These are phyloP conservation scores for Botrytis squamosa DNA, from an alignment of 2,329 filamentous ascomycete genomes.

Conservation along the genomic window DNA sequence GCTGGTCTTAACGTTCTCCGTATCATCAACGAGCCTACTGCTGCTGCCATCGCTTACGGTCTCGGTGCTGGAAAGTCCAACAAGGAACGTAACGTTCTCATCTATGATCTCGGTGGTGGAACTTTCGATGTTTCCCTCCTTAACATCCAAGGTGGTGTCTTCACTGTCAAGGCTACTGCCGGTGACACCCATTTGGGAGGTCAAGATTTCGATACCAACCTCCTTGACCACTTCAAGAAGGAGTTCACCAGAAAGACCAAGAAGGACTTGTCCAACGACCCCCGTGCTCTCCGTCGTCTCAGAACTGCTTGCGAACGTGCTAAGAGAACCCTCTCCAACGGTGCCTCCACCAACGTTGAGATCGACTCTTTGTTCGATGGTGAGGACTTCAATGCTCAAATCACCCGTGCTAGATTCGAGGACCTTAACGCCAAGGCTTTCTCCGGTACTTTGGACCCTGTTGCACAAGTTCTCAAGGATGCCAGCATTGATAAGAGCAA, in stretches of 20 bases:
- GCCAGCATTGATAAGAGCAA: conserved; percentile 81
- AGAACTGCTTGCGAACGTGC: conserved; percentile 98
- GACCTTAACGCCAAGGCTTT: conserved; percentile 97
- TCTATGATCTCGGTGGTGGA: conserved; percentile 99
- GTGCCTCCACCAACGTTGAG: conserved; percentile 95
- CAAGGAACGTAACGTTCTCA: conserved; percentile 98
- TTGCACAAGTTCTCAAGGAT: conserved; percentile 96
- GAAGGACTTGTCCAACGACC: conserved; percentile 76
- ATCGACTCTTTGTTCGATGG: conserved; percentile 98
- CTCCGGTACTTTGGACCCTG: conserved; percentile 88
- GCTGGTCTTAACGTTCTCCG: conserved; percentile 96
- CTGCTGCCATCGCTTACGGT: conserved; percentile 97
- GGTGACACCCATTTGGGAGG: conserved; percentile 97
- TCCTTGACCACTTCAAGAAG: conserved; percentile 95
- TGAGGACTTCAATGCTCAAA: conserved; percentile 94
- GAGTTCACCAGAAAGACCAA: conserved; percentile 83
- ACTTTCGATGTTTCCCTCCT: conserved; percentile 99
- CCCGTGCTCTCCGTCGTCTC: conserved; percentile 92
- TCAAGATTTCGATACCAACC: conserved; percentile 93
- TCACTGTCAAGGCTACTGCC: conserved; percentile 97
- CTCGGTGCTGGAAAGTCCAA: conserved; percentile 90
- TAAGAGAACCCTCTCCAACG: conserved; percentile 97
- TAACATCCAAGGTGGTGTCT: conserved; percentile 98
- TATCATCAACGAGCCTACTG: conserved; percentile 99
- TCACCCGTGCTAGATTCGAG: conserved; percentile 98